Evolutionary conservation across 2,329 filamentous ascomycete species (phyloP), one percentile per base, ranked within the genome.

Genomic region (Colletotrichum orchidophilum): DNA sequence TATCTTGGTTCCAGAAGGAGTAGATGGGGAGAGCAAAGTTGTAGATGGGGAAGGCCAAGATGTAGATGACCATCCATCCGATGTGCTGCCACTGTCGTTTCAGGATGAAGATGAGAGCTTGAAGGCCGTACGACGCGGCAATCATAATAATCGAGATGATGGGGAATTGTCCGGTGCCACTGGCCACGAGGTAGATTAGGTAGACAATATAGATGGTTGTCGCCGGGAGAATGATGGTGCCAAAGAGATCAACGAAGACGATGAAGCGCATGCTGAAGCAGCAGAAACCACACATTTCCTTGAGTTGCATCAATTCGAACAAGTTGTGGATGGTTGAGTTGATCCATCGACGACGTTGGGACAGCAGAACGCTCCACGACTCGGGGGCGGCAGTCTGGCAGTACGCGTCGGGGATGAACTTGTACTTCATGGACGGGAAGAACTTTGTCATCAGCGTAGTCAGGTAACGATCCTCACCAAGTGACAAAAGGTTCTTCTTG

Each of bases 191-290:
- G 84, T 97, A 97, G 79, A 99, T 92, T 72, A 99, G 88, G 79
- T 96, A 99, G 55, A 82, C 94, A 15, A 98, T 86, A 80, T 98
- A 98, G 62, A 89, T 91, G 76, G 92, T 95, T 1, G 95, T 97
- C 1, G 95, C 94, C 2, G 96, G 96, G 50, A 98, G 91, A 77
- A 97, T 95, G 74, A 98, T 87, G 6, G 96, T 98, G 83, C 96
- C 95, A 74, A 94, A 92, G 15, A 98, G 90, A 87, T 98, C 96
- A 76, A 98, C 91, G 76, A 98, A 93, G 75, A 98, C 96, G 74
- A 98, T 90, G 77, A 98, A 98, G 77, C 96, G 93, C 96, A 99
- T 99, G 83, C 94, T 97, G 87, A 99, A 99, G 84, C 96, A 99
- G 88, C 96, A 99, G 90, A 99, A 99, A 75, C 96, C 96, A 79